Percentiles rank a stretch among this genome's conserved stretches.
These are phyloP conservation scores for Lipomyces yamadae DNA, from an alignment of 805 yeast genomes.

Conservation along the genomic window DNA sequence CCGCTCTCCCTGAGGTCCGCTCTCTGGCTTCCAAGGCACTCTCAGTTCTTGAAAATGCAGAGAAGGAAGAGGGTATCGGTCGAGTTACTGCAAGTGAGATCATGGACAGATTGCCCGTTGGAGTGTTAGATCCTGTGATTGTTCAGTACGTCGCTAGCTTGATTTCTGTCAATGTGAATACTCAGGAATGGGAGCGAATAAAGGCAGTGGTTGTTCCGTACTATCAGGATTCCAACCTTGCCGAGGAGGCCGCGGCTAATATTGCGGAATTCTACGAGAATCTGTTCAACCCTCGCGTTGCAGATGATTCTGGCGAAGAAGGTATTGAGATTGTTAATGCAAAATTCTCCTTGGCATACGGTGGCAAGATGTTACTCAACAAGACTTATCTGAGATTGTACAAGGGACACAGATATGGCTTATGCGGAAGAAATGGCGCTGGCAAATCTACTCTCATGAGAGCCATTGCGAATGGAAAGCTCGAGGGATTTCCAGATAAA, in stretches of 20 bases:
- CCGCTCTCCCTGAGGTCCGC: constrained; percentile 95
- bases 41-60: constrained; percentile 79
- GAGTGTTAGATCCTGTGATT: constrained; percentile 52
- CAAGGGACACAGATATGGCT: constrained; percentile 96
- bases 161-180: constrained; percentile 45
- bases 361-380: constrained; percentile 94
- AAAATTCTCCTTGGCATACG: constrained; percentile 94
- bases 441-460: constrained; percentile 98
- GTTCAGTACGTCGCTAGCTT: constrained; percentile 47
- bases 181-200: constrained; percentile 47
- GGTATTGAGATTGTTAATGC: constrained; percentile 93
- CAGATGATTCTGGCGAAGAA: constrained; percentile 33
- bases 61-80: constrained; percentile 71
- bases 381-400: constrained; percentile 85
- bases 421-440: constrained; percentile 98
- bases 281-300: constrained; percentile 28
- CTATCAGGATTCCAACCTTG: constrained; percentile 56
- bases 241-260: constrained; percentile 47
- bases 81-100: constrained; percentile 55
- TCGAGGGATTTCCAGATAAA: constrained; percentile 95
- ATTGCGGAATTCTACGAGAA: constrained; percentile 33
- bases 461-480: constrained; percentile 93
- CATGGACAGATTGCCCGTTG: constrained; percentile 44
- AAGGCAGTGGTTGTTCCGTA: constrained; percentile 51
- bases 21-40: constrained; percentile 88